Conservation (phyloP, 345 rosid species). For the Lenwebbia sp. region DNA sequence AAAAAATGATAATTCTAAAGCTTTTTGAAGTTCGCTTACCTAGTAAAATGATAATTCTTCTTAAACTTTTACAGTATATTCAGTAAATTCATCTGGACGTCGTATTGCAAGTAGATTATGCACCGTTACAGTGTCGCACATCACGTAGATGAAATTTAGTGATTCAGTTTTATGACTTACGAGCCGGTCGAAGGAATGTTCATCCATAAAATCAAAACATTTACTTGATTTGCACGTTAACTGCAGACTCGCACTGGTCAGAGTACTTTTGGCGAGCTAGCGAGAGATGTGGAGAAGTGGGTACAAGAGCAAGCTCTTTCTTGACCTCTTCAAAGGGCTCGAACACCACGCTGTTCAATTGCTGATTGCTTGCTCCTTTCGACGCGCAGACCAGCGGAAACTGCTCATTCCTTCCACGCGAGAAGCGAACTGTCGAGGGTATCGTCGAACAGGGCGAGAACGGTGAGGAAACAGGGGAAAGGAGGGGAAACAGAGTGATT, state of each 20-base stretch:
- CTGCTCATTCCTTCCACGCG: background rate
- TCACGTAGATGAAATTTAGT: background rate
- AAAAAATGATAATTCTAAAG: too few relatives aligned
- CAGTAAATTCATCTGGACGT: background rate
- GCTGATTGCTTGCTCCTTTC: background rate
- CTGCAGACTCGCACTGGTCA: constrained; percentile 49
- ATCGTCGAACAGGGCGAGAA: background rate
- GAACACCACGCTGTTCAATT: constrained; percentile 24
- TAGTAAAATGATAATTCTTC: background rate
- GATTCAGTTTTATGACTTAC: background rate
- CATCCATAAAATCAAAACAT: background rate
- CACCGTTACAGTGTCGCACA: background rate
- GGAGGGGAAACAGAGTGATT: background rate
- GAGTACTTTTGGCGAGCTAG: constrained; percentile 56
- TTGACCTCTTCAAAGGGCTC: constrained; percentile 75
- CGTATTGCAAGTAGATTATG: background rate
- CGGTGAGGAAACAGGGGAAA: background rate
- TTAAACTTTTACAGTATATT: background rate
- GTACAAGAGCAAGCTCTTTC: constrained; percentile 45
- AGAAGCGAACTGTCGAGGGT: background rate
- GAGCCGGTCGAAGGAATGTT: background rate
- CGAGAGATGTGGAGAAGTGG: constrained; percentile 33
- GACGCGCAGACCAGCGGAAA: background rate
- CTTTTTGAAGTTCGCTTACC: background rate
- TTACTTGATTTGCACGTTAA: constrained; percentile 83